phyloP scores from a whole-genome alignment of 1,284 basidiomycete species.

The Athelia psychrophila region DNA sequence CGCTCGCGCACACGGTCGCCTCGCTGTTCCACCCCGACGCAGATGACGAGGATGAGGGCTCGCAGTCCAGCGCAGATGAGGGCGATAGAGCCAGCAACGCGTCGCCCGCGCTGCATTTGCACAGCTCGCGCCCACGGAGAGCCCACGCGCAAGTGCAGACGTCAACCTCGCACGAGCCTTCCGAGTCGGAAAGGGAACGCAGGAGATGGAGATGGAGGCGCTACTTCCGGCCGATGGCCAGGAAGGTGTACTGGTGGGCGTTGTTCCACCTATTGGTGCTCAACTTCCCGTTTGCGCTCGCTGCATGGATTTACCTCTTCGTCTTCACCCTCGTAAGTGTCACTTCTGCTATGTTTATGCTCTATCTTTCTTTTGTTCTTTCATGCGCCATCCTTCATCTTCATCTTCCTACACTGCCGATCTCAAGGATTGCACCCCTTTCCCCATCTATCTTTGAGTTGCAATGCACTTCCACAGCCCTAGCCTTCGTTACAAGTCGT shows the following conservation, averaged over 20 bases:
- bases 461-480: too few species aligned
- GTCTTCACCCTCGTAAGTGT: conserved; percentile 72
- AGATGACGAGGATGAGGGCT: conserved; percentile 31
- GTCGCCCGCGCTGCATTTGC: too few species aligned
- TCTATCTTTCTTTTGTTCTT: not conserved
- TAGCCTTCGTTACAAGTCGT: too few species aligned
- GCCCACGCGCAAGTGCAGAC: too few species aligned
- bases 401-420: too few species aligned
- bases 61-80: too few species aligned
- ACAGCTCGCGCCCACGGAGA: too few species aligned
- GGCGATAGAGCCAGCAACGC: not conserved
- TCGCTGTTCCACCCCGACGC: conserved; percentile 54
- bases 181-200: too few species aligned
- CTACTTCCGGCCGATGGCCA: conserved; percentile 62
- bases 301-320: conserved; percentile 72
- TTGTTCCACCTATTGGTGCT: conserved; percentile 65
- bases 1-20: conserved; percentile 62
- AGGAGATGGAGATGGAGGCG: conserved; percentile 34
- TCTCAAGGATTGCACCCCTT: too few species aligned
- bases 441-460: too few species aligned
- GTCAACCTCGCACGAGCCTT: too few species aligned
- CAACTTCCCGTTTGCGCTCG: conserved; percentile 74
- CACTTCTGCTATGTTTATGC: conserved; percentile 5
- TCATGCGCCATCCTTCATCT: too few species aligned
- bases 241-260: conserved; percentile 54